Percentiles rank a stretch among this genome's conserved stretches.
phyloP scores from a whole-genome alignment of 331 rosid species.

The Pyrus hybrid region DNA sequence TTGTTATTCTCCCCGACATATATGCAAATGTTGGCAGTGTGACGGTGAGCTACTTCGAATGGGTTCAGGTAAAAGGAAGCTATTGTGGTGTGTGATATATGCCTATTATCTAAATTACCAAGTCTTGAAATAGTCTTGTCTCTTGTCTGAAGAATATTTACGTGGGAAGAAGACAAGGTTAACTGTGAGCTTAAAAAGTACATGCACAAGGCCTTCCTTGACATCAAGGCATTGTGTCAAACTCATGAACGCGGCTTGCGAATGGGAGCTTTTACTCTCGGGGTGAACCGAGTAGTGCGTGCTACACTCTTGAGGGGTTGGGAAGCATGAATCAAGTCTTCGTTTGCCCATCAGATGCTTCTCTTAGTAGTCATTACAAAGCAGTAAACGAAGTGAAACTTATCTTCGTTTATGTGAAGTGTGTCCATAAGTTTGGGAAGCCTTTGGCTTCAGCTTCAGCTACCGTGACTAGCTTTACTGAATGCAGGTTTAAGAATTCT shows the following conservation, averaged over 20 bases:
- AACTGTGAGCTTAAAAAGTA: constrained; percentile 60
- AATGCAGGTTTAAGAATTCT: no score
- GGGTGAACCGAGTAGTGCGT: constrained; percentile 72
- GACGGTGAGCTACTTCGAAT: constrained; percentile 80
- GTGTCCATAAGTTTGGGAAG: background rate
- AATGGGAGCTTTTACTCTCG: constrained; percentile 86
- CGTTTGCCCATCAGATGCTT: background rate
- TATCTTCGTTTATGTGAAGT: background rate
- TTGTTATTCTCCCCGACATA: constrained; percentile 66
- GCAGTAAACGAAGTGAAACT: background rate
- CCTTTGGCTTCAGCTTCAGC: background rate
- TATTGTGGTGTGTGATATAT: background rate
- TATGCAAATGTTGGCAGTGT: constrained; percentile 86
- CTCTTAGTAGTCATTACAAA: background rate
- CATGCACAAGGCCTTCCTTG: constrained; percentile 58
- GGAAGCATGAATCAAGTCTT: constrained; percentile 39
- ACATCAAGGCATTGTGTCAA: constrained; percentile 72
- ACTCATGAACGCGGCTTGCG: constrained; percentile 52
- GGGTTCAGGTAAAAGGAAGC: constrained; percentile 64
- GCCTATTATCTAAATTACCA: background rate
- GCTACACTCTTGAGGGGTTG: constrained; percentile 72
- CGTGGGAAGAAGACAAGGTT: constrained; percentile 88
- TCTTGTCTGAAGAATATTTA: constrained; percentile 49
- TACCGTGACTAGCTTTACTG: no score
- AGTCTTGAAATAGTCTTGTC: background rate